Conservation (phyloP, 345 rosid species). For the Gossypium sturtianum region DNA sequence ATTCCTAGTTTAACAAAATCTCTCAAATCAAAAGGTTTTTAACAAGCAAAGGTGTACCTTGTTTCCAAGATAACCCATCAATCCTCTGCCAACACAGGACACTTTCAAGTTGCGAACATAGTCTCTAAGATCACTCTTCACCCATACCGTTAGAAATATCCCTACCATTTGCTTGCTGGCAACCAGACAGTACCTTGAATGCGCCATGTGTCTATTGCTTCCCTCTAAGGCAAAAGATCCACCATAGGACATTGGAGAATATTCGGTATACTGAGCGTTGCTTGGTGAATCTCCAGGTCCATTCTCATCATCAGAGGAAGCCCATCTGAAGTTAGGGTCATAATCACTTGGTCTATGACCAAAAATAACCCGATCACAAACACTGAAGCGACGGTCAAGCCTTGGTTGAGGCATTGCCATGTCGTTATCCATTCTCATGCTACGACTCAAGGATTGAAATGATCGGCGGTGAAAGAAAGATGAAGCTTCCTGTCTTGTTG, state of each 20-base stretch:
- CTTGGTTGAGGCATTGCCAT: slow-evolving; percentile 40
- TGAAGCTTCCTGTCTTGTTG: slow-evolving; percentile 42
- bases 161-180: slow-evolving; percentile 99
- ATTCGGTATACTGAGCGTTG: slow-evolving; percentile 29
- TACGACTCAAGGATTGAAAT: slow-evolving; percentile 67
- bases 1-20: slow-evolving; percentile 8
- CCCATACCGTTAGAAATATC: slow-evolving; percentile 88
- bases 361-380: slow-evolving; percentile 69
- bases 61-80: slow-evolving; percentile 99
- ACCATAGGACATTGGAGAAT: slow-evolving; percentile 44
- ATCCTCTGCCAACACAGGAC: slow-evolving; percentile 97
- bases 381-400: slow-evolving; percentile 71
- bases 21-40: slow-evolving; percentile 7
- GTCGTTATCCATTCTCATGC: slow-evolving; percentile 64
- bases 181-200: slow-evolving; percentile 75
- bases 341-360: slow-evolving; percentile 57
- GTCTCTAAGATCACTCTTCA: slow-evolving; percentile 76
- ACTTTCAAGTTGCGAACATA: slow-evolving; percentile 73
- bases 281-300: slow-evolving; percentile 58
- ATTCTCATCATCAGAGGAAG: slow-evolving; percentile 82
- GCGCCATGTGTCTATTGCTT: slow-evolving; percentile 38
- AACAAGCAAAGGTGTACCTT: slow-evolving; percentile 46
- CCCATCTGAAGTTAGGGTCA: slow-evolving; percentile 61
- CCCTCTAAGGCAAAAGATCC: slow-evolving; percentile 55
- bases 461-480: slow-evolving; percentile 78